Conservation (phyloP, 208 protist species). For the Wallacemonas sp. region DNA sequence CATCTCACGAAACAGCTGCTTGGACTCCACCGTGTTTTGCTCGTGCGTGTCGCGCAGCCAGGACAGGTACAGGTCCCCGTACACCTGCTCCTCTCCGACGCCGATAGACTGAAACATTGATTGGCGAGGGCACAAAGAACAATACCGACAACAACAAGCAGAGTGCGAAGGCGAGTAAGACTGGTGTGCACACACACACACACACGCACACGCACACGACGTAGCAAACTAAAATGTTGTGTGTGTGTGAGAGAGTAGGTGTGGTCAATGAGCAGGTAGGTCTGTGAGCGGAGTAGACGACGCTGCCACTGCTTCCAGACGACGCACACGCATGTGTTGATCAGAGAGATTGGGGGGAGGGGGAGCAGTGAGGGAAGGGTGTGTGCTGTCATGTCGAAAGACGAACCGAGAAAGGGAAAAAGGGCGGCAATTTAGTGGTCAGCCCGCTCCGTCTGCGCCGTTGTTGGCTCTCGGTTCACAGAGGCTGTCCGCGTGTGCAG, state of each 20-base stretch:
- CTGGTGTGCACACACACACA: not conserved
- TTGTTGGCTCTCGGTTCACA: too few relatives aligned
- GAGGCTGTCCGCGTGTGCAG: too few relatives aligned
- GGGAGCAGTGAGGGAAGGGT: too few relatives aligned
- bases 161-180: not conserved
- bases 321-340: too few relatives aligned
- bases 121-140: not conserved
- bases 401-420: too few relatives aligned
- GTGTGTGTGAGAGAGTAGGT: not conserved
- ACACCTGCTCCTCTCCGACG: conserved; percentile 77
- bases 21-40: conserved; percentile 70
- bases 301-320: too few relatives aligned
- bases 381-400: too few relatives aligned
- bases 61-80: conserved; percentile 76
- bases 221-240: not conserved
- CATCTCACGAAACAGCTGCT: conserved; percentile 73
- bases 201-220: not conserved
- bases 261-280: not conserved
- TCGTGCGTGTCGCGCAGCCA: conserved; percentile 91
- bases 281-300: too few relatives aligned
- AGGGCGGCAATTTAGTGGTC: too few relatives aligned
- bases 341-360: too few relatives aligned
- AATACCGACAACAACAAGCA: conserved; percentile 5
- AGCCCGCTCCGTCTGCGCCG: too few relatives aligned
- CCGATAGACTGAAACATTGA: conserved; percentile 68